Percentiles rank a stretch among this genome's conserved stretches.
phyloP scores from a whole-genome alignment of 305 asterid genomes.

The Solanum hybrid region DNA sequence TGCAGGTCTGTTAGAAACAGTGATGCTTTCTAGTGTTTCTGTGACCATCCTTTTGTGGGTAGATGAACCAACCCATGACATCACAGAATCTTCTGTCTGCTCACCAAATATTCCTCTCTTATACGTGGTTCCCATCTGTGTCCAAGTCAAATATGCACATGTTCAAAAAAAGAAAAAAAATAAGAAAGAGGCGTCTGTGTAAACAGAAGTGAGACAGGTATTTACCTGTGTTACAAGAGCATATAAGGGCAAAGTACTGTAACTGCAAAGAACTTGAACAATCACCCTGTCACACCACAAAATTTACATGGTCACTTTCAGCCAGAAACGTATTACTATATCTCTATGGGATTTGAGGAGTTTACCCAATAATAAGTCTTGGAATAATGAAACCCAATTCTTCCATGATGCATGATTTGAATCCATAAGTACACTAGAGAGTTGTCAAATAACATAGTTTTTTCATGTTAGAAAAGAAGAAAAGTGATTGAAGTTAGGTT shows the following conservation, averaged over 20 bases:
- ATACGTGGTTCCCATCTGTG: conserved; percentile 77
- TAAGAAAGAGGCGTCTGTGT: not conserved
- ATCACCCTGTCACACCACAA: conserved; percentile 38
- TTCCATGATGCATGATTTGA: conserved; percentile 72
- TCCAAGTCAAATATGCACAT: not conserved
- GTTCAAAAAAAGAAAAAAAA: not conserved
- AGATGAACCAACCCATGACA: conserved; percentile 28
- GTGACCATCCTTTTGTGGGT: conserved; percentile 3
- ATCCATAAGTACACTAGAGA: conserved; percentile 46
- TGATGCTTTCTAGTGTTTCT: conserved; percentile 21
- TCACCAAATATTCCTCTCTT: conserved; percentile 47
- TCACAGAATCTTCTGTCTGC: conserved; percentile 9
- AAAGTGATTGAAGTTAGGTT: not conserved
- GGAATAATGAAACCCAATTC: conserved; percentile 41
- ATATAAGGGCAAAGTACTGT: conserved; percentile 84
- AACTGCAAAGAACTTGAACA: conserved; percentile 88
- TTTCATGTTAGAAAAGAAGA: not conserved
- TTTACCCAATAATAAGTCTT: conserved; percentile 51
- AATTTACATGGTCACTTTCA: not conserved
- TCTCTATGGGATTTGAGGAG: not conserved
- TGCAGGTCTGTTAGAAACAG: conserved; percentile 19
- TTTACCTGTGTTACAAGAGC: conserved; percentile 82
- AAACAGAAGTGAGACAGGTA: not conserved
- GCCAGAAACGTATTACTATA: not conserved
- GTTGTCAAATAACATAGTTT: not conserved